Base-by-base conservation (phyloP, 768 basidiomycete species). In the Hygrophoropsis aurantiaca region DNA sequence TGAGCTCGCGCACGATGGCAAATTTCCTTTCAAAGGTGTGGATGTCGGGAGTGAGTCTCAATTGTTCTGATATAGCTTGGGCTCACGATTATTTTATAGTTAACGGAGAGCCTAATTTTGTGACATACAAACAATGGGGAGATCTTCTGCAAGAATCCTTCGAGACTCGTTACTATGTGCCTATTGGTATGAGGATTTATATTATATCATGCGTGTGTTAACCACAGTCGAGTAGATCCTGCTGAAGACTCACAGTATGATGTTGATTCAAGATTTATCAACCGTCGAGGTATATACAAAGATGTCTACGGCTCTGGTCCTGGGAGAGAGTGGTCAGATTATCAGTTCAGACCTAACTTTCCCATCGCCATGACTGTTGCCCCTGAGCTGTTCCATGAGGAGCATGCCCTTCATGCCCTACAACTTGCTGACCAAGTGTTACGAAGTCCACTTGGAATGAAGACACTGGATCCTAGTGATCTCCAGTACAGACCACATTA, bases 301-400 rank as follows among this genome's bases (percentile, higher is more conserved):
- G 97, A 99, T 62, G 92, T 98, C 6, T 87, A 87, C 55, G 92
- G 94, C 33, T 94, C 97, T 10, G 90, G 90, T 1, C 60, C 75
- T 40, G 88, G 84, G 9, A 80, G 91, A 46, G 90, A 95, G 67
- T 97, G 93, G 93, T 90, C 93, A 5, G 94, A 99, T 68, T 99
- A 98, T 65, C 97, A 98, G 67, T 79, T 97, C 55, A 80, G 94
- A 50, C 81, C 84, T 58, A 97, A 97, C 68, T 95, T 93, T 74
- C 86, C 94, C 4, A 87, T 97, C 49, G 91, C 97, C 0, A 97
- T 98, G 94, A 80, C 87, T 2, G 94, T 98, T 37, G 97, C 97
- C 2, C 95, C 95, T 8, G 97, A 98, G 64, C 68, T 99, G 38
- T 99, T 98, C 66, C 80, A 92, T 44, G 79, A 80, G 8, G 64